phyloP scores from a whole-genome alignment of 331 rosid species.

The Malus hybrid region DNA sequence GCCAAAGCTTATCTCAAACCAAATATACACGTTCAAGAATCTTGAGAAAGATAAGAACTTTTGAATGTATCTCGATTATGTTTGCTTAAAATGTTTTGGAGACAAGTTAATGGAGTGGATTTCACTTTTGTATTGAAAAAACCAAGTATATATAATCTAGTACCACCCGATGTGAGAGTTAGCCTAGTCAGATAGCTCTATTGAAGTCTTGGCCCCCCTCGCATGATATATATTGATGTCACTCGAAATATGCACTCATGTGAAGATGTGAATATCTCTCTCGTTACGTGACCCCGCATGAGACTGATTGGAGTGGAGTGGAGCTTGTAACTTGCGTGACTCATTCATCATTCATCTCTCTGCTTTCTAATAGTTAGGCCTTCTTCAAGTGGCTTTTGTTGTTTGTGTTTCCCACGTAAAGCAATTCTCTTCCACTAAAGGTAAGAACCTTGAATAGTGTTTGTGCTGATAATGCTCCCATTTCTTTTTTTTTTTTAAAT shows the following conservation, averaged over 20 bases:
- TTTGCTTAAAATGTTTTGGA: conserved; percentile 9
- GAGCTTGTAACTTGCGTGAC: conserved; percentile 11
- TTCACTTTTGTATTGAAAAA: conserved; percentile 22
- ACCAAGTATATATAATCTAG: conserved; percentile 1
- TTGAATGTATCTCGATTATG: not conserved
- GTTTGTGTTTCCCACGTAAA: conserved; percentile 39
- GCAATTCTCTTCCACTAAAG: conserved; percentile 37
- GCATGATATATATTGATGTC: conserved; percentile 1
- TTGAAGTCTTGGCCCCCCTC: not conserved
- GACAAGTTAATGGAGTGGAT: conserved; percentile 42
- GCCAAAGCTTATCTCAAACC: conserved; percentile 16
- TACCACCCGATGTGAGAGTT: too few relatives aligned
- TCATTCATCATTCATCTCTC: not conserved
- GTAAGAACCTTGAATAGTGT: conserved; percentile 13
- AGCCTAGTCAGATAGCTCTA: too few relatives aligned
- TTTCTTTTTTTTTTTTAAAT: not conserved
- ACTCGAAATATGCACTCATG: too few relatives aligned
- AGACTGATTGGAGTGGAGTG: not conserved
- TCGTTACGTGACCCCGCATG: too few relatives aligned
- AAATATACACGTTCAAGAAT: conserved; percentile 23
- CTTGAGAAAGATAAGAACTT: conserved; percentile 27
- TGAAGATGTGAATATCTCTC: too few relatives aligned
- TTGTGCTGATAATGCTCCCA: not conserved
- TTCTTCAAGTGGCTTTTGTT: conserved; percentile 18
- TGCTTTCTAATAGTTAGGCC: not conserved